Percentiles rank a stretch among this genome's conserved stretches.
These are phyloP conservation scores for Colletotrichum sp. DNA, from an alignment of 2,329 filamentous ascomycete species.

Conservation along the genomic window DNA sequence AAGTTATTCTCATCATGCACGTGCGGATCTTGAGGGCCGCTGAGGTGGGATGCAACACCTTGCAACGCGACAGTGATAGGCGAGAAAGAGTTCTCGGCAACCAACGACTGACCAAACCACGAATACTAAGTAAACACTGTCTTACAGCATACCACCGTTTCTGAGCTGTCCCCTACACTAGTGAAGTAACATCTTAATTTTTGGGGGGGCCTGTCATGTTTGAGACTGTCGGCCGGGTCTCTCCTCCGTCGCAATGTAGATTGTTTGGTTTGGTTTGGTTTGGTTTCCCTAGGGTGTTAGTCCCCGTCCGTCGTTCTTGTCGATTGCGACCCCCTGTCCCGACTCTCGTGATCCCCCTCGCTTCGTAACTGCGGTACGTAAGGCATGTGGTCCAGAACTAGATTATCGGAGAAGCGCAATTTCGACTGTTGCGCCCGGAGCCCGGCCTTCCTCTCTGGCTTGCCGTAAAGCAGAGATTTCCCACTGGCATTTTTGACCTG, in stretches of 20 bases:
- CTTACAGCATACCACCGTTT: background rate
- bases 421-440: background rate
- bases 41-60: background rate
- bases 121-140: background rate
- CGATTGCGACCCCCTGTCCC: background rate
- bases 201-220: background rate
- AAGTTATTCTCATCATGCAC: background rate
- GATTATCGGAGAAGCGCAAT: background rate
- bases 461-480: background rate
- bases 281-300: background rate
- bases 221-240: background rate
- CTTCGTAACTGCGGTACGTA: conserved; percentile 1
- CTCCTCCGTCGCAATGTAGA: background rate
- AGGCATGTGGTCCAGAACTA: background rate
- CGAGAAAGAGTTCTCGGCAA: background rate
- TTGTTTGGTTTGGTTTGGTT: background rate
- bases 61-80: background rate
- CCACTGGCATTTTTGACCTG: background rate
- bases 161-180: background rate
- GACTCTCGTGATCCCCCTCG: background rate
- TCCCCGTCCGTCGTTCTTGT: background rate
- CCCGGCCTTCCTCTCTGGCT: background rate
- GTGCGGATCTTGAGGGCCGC: background rate
- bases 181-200: background rate
- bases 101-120: background rate